Evolutionary conservation across 2,329 filamentous ascomycete genomes (phyloP).

Genomic region (Ascochyta lentis): DNA sequence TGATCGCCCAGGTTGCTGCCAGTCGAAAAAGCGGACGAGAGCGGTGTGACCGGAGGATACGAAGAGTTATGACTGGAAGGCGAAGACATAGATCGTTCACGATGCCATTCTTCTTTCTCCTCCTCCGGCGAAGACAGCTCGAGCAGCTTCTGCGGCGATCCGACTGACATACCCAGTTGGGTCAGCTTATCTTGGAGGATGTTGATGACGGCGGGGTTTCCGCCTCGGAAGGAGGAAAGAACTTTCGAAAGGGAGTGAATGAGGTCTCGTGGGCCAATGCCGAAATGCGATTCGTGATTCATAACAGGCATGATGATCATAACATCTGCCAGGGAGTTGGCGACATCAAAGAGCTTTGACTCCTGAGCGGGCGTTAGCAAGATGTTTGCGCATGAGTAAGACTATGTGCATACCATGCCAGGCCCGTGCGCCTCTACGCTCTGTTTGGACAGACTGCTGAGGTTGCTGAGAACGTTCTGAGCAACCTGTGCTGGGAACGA

Average conservation of each 20-base stretch:
- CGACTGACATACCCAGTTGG: slow-evolving; percentile 34
- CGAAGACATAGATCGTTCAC: slow-evolving; percentile 25
- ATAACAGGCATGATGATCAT: slow-evolving; percentile 47
- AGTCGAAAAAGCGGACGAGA: slow-evolving; percentile 1
- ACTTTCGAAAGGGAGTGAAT: slow-evolving; percentile 43
- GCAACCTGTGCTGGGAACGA: slow-evolving; percentile 45
- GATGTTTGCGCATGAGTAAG: too few species aligned
- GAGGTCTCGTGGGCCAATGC: slow-evolving; percentile 42
- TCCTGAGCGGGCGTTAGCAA: slow-evolving; percentile 27
- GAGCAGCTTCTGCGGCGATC: slow-evolving; percentile 39
- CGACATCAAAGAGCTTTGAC: slow-evolving; percentile 46
- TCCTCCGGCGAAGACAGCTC: slow-evolving; percentile 44
- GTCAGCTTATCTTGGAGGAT: slow-evolving; percentile 44
- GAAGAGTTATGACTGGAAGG: slow-evolving; percentile 24
- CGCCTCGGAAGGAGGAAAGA: slow-evolving; percentile 40
- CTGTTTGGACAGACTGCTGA: slow-evolving; percentile 39
- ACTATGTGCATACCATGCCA: slow-evolving; percentile 38
- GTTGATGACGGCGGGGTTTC: slow-evolving; percentile 43
- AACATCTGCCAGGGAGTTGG: slow-evolving; percentile 45
- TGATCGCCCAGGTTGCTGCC: slow-evolving; percentile 5
- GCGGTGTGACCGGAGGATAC: neutral
- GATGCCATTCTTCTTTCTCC: slow-evolving; percentile 36
- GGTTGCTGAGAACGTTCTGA: slow-evolving; percentile 40
- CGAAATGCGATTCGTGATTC: slow-evolving; percentile 41
- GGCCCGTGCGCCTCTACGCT: slow-evolving; percentile 46